These are phyloP conservation scores for Prunus yedoensis DNA, from an alignment of 331 rosid genomes.

Conservation along the genomic window DNA sequence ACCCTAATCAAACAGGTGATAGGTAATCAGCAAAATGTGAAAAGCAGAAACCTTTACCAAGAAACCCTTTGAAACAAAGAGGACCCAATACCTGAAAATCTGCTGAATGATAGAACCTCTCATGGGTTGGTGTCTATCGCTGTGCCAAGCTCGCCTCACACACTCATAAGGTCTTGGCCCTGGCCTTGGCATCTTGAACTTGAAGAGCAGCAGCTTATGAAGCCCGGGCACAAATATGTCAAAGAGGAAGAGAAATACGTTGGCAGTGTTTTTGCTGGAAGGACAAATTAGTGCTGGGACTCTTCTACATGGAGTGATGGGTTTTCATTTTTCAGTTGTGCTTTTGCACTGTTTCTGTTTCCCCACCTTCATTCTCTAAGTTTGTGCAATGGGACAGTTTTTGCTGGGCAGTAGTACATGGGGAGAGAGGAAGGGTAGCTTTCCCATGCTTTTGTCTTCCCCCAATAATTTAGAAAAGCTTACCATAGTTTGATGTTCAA, in stretches of 20 bases:
- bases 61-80: conserved; percentile 8
- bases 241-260: conserved; percentile 26
- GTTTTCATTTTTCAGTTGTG: conserved; percentile 17
- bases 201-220: not conserved
- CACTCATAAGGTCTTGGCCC: conserved; percentile 99
- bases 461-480: conserved; percentile 62
- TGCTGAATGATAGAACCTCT: conserved; percentile 93
- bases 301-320: conserved; percentile 57
- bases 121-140: conserved; percentile 88
- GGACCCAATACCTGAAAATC: conserved; percentile 85
- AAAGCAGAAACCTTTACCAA: not conserved
- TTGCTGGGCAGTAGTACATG: conserved; percentile 34
- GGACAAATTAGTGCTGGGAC: not conserved
- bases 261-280: not conserved
- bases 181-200: conserved; percentile 88
- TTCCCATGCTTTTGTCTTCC: conserved; percentile 53
- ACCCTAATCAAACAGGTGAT: conserved; percentile 87
- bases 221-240: conserved; percentile 12
- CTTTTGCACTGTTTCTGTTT: conserved; percentile 18
- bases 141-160: conserved; percentile 96
- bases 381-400: conserved; percentile 53
- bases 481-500: conserved; percentile 52
- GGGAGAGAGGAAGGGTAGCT: conserved; percentile 42
- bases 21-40: conserved; percentile 55
- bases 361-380: conserved; percentile 44